Percentiles rank a stretch among this genome's conserved stretches.
Evolutionary conservation across 140 eudicot genomes (phyloP).

Genomic region (Bidens hawaiensis): DNA sequence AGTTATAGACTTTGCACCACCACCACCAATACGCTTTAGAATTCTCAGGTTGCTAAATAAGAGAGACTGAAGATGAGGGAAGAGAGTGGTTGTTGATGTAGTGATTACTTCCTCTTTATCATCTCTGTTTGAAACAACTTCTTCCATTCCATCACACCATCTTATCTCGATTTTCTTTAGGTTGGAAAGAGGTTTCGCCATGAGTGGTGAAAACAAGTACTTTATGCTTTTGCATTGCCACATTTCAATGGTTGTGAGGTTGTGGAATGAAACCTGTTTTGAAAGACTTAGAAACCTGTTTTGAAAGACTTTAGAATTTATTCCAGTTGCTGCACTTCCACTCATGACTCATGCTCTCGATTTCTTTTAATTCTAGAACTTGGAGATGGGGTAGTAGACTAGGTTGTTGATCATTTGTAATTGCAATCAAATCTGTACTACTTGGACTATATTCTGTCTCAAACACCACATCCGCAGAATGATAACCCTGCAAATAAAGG

Average conservation of each 20-base stretch:
- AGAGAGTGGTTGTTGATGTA: not conserved
- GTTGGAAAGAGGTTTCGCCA: not conserved
- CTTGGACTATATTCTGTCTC: not conserved
- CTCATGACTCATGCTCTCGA: not conserved
- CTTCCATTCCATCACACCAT: not conserved
- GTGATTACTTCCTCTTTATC: not conserved
- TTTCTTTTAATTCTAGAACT: rapidly evolving
- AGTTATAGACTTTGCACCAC: too few relatives aligned
- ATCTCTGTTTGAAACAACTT: not conserved
- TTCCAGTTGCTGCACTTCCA: constrained; percentile 11
- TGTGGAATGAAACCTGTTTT: not conserved
- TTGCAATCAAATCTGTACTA: not conserved
- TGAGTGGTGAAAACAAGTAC: constrained; percentile 4
- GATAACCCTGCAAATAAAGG: not conserved
- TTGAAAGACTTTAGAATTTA: not conserved
- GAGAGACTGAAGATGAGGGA: not conserved
- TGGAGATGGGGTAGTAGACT: not conserved
- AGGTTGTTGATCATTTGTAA: not conserved
- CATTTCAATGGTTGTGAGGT: not conserved
- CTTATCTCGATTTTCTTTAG: not conserved
- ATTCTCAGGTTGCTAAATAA: rapidly evolving
- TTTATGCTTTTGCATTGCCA: not conserved
- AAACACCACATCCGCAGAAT: constrained; percentile 2
- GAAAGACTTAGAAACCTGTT: not conserved
- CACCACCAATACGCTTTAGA: constrained; percentile 2